Evolutionary conservation across 345 rosid genomes (phyloP).

Genomic region (Gossypium stocksii): DNA sequence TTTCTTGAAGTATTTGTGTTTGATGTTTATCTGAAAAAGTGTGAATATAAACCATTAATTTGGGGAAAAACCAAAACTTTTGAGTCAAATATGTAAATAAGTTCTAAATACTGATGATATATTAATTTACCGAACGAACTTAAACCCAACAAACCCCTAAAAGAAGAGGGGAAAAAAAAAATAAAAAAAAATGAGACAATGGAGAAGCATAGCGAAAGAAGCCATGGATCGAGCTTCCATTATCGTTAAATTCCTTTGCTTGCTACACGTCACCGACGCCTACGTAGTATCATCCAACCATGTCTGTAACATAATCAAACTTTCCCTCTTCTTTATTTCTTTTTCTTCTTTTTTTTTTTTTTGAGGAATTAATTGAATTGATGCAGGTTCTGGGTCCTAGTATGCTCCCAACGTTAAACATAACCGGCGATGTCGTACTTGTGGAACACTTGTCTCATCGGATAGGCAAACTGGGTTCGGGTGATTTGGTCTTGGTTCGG

Average conservation of each 20-base stretch:
- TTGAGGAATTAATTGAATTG: not conserved
- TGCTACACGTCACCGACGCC: constrained; percentile 57
- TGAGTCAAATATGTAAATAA: not conserved
- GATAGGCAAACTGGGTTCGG: constrained; percentile 51
- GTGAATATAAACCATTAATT: not conserved
- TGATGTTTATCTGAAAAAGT: too few relatives aligned
- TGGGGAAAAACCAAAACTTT: not conserved
- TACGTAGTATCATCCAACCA: constrained; percentile 52
- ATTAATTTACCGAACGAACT: not conserved
- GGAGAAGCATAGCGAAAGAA: constrained; percentile 39
- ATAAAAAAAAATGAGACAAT: constrained; percentile 23
- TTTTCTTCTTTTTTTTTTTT: not conserved
- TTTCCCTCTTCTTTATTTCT: not conserved
- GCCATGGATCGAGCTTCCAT: constrained; percentile 29
- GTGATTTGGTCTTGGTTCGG: constrained; percentile 69
- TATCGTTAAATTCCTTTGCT: constrained; percentile 35
- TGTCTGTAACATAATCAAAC: constrained; percentile 27
- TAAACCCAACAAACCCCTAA: not conserved
- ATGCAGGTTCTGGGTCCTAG: constrained; percentile 40
- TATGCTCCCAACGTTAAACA: constrained; percentile 62
- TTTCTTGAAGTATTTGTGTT: too few relatives aligned
- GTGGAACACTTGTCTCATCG: constrained; percentile 47
- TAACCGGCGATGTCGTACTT: constrained; percentile 43
- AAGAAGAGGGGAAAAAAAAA: not conserved
- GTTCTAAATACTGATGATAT: not conserved